These are phyloP conservation scores for Lactarius sanguifluus DNA, from an alignment of 768 basidiomycete species.

Conservation along the genomic window DNA sequence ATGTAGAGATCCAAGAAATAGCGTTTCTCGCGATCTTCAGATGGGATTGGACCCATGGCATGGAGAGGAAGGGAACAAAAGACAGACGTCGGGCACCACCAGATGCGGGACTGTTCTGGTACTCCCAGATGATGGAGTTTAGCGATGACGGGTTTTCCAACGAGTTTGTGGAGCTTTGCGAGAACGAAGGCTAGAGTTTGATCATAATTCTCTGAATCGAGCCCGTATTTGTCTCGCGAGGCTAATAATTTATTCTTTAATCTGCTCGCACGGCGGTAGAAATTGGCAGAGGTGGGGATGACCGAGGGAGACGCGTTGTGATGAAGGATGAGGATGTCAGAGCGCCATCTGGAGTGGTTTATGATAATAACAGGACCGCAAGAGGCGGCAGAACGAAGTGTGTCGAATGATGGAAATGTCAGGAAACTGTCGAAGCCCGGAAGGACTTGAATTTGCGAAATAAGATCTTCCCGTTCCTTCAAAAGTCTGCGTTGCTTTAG, in stretches of 20 bases:
- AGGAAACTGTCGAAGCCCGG: slow-evolving; percentile 8
- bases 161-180: slow-evolving; percentile 8
- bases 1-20: slow-evolving; percentile 5
- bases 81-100: slow-evolving; percentile 22
- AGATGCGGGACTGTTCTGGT: slow-evolving; percentile 15
- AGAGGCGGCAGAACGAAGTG: slow-evolving; percentile 2
- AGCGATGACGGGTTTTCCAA: slow-evolving; percentile 5
- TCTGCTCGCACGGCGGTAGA: slow-evolving; percentile 1
- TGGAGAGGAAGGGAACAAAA: slow-evolving; percentile 26
- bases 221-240: not conserved
- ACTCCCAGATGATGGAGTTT: not conserved
- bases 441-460: slow-evolving; percentile 8
- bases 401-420: not conserved
- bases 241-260: not conserved
- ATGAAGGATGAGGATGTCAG: slow-evolving; percentile 16
- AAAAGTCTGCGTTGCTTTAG: slow-evolving; percentile 9
- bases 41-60: slow-evolving; percentile 20
- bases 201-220: not conserved
- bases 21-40: not conserved
- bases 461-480: not conserved
- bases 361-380: slow-evolving; percentile 14
- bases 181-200: slow-evolving; percentile 1
- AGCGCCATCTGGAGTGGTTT: slow-evolving; percentile 9
- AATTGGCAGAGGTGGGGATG: not conserved
- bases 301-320: not conserved